These are phyloP conservation scores for Hypoxylon crocopeplum DNA, from an alignment of 495 filamentous ascomycete genomes.

Conservation along the genomic window DNA sequence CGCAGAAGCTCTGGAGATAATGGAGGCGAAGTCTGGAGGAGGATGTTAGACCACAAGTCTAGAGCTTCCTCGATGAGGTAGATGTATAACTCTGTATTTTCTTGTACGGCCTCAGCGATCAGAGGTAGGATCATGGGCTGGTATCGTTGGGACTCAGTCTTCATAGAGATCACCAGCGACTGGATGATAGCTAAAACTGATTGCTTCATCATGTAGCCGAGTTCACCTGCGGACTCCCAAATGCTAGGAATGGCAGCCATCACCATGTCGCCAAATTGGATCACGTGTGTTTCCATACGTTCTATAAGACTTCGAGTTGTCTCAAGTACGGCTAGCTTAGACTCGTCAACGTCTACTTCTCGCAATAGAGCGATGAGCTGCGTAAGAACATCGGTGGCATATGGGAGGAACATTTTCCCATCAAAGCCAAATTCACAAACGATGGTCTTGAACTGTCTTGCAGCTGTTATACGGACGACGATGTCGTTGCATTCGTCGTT, in stretches of 20 bases:
- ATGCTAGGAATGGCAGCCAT: constrained; percentile 79
- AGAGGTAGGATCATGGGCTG: constrained; percentile 78
- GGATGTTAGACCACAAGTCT: constrained; percentile 82
- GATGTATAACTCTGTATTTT: constrained; percentile 76
- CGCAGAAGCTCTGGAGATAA: constrained; percentile 69
- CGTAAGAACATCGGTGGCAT: constrained; percentile 69
- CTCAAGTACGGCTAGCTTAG: constrained; percentile 83
- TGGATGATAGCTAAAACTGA: constrained; percentile 83
- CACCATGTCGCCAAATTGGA: constrained; percentile 79
- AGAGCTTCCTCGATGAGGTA: constrained; percentile 92
- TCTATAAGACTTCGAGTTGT: constrained; percentile 81
- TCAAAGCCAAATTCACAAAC: constrained; percentile 86
- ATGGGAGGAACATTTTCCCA: constrained; percentile 72
- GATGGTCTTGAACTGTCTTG: constrained; percentile 77
- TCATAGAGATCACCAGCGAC: constrained; percentile 79
- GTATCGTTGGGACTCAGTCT: constrained; percentile 72
- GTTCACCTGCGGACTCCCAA: constrained; percentile 81
- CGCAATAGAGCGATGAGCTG: constrained; percentile 76
- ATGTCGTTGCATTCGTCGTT: constrained; percentile 83
- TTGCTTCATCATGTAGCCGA: constrained; percentile 87
- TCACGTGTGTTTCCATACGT: constrained; percentile 76
- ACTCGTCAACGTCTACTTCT: constrained; percentile 83
- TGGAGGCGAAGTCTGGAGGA: constrained; percentile 72
- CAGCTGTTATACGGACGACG: constrained; percentile 90
- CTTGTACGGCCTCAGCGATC: constrained; percentile 77